phyloP scores from a whole-genome alignment of 2,329 filamentous ascomycete species.

The Ceratocystis alfenasii region DNA sequence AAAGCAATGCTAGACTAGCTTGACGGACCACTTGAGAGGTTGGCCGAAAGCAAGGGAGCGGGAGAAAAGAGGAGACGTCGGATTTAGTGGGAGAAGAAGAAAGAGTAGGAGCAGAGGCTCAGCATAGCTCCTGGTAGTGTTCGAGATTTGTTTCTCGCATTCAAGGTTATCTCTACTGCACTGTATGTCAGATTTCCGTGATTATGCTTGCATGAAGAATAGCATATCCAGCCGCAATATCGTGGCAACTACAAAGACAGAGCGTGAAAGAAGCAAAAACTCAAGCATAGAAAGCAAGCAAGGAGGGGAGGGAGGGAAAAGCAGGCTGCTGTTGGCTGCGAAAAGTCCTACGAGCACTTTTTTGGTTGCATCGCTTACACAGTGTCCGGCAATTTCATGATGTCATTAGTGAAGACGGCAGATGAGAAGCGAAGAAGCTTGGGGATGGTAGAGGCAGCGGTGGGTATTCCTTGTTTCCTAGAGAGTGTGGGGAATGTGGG shows the following conservation, averaged over 20 bases:
- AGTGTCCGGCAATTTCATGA: not conserved
- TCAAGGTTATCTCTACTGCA: too few species aligned
- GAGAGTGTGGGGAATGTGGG: too few species aligned
- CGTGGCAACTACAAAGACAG: not conserved
- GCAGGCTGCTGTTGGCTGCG: not conserved
- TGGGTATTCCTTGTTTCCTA: too few species aligned
- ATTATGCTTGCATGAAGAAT: too few species aligned
- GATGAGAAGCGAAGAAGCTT: not conserved
- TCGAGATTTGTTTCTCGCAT: too few species aligned
- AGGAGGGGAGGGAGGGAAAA: not conserved
- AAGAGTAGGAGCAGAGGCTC: not conserved
- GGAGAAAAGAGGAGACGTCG: not conserved
- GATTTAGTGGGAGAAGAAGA: not conserved
- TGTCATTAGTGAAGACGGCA: not conserved
- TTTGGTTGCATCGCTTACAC: constrained; percentile 3
- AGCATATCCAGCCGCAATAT: too few species aligned
- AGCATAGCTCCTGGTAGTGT: too few species aligned
- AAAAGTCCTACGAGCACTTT: not conserved
- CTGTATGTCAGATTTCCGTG: too few species aligned
- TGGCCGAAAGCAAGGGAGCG: constrained; percentile 1
- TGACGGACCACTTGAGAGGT: not conserved
- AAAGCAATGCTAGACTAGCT: not conserved
- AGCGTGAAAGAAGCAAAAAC: not conserved
- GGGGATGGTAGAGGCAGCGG: not conserved
- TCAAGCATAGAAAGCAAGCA: not conserved